Base-by-base conservation (phyloP, 331 rosid species). In the Quercus lobata region DNA sequence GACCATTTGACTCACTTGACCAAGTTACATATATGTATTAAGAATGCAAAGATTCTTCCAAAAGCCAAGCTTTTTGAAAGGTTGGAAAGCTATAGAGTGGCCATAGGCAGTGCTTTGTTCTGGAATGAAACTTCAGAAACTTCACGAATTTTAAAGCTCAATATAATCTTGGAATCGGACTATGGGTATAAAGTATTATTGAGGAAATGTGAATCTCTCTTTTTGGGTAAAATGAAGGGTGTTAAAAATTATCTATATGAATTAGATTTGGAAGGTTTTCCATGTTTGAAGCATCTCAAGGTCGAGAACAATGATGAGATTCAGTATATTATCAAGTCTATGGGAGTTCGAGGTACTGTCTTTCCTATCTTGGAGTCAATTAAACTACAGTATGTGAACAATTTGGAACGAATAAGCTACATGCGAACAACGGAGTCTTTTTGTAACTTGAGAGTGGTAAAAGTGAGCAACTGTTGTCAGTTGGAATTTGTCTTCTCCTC, bases 251-350 rank as follows among this genome's bases (percentile, higher is more conserved):
- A 11, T 24, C 60, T 83, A 1, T 41, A 29, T 4, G 78, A 81
- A 27, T 49, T 88, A 35, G 79, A 71, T 77, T 21, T 54, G 21
- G 71, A 77, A 37, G 89, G 85, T 18, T 88, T 83, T 80, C 88
- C 65, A 0, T 8, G 69, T 57, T 32, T 83, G 52, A 83, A 86
- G 61, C 72, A 76, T 5, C 74, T 86, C 5, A 76, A 5, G 0
- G 76, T 87, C 15, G 1, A 17, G 2, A 29, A 74, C 5, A 83
- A 79, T 66, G 1, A 4, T 0, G 34, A 27, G 58, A 74, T 88
- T 17, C 72, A 61, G 60, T 81, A 57, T 21, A 34, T 88, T 17
- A 19, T 85, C 18, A 72, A 78, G 25, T 71, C 83, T 24, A 55
- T 15, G 65, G 52, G 72, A 3, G 8, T 18, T 72, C 69, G 53